phyloP scores from a whole-genome alignment of 768 basidiomycete species.

The Mycena vitilis region DNA sequence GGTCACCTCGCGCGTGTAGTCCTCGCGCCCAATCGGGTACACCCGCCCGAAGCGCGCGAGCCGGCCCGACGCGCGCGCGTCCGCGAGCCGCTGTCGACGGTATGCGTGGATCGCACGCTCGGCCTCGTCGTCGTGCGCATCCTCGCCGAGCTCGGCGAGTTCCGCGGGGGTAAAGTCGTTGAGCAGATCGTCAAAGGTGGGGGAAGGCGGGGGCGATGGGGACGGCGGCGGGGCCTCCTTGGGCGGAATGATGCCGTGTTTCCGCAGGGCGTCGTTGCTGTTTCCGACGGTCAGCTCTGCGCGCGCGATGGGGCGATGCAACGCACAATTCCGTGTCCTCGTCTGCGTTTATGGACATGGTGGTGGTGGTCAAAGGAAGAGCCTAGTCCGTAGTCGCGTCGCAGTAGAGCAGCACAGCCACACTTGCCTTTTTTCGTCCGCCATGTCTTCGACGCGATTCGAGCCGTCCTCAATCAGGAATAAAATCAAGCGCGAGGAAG shows the following conservation, averaged over 20 bases:
- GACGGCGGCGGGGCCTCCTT: slow-evolving; percentile 73
- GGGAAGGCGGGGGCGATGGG: slow-evolving; percentile 86
- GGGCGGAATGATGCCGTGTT: slow-evolving; percentile 91
- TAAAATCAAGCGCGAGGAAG: slow-evolving; percentile 87
- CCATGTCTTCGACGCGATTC: slow-evolving; percentile 69
- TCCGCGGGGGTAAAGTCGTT: slow-evolving; percentile 72
- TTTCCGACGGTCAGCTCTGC: slow-evolving; percentile 20
- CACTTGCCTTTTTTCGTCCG: slow-evolving; percentile 6
- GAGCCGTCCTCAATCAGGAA: slow-evolving; percentile 83
- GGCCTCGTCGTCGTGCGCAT: slow-evolving; percentile 79
- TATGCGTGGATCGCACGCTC: slow-evolving; percentile 79
- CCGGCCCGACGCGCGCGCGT: slow-evolving; percentile 64
- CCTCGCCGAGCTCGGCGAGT: slow-evolving; percentile 76
- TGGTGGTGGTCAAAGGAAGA: background rate
- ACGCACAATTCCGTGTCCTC: slow-evolving; percentile 98
- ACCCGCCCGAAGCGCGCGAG: slow-evolving; percentile 84
- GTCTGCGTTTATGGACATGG: slow-evolving; percentile 81
- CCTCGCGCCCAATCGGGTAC: slow-evolving; percentile 90
- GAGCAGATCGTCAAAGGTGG: slow-evolving; percentile 74
- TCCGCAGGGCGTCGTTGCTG: slow-evolving; percentile 94
- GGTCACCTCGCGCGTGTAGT: slow-evolving; percentile 95
- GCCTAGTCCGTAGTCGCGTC: too few relatives aligned
- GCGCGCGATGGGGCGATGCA: slow-evolving; percentile 6
- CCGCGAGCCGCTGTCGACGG: slow-evolving; percentile 70
- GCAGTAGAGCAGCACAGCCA: slow-evolving; percentile 16